Base-by-base conservation (phyloP, 2,329 filamentous ascomycete genomes). In the Orbilia quercus region DNA sequence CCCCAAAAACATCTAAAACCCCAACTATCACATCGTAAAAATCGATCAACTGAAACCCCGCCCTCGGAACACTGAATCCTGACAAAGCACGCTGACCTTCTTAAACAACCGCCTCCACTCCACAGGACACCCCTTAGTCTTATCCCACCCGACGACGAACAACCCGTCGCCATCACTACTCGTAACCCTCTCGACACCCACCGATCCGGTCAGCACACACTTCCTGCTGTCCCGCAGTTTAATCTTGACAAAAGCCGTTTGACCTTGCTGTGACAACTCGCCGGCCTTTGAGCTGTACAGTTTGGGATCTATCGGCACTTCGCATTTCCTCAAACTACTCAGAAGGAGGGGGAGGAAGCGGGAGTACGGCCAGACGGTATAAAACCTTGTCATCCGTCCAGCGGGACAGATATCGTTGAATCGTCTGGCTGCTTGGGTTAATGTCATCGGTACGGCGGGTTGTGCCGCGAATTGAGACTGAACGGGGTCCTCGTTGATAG, bases 31-130 rank as follows among this genome's bases (percentile, higher is more conserved):
- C 12, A 40, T 40, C 9, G 28, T 31, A 31, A 31, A 31, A 14
- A 12, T 42, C 11, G n/a, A 7, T 59, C 44, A 72, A 20, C 65
- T 79, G 79, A 75, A 76, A 71, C 69, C 85, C 83, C 50, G 47
- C 2, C 86, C 86, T 76, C 84, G 85, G 80, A 88, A 91, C 47
- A 98, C 89, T 7, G 88, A 92, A 79, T 96, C 92, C 79, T 91
- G 91, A 82, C 93, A 96, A 72, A 94, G 84, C 75, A 96, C 84
- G 28, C 91, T 91, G n/a, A 97, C 87, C 81, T 92, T 93, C 82
- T 99, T 99, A 84, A 99, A 99, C 80, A 99, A 92, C 34, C 95
- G 85, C 73, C 95, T 87, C 95, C 96, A 99, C 82, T 98, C 94
- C 54, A 99, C 82, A 3, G 95, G 95, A 82, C 99, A 95, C 4